Percentiles rank a stretch among this genome's conserved stretches.
Conservation (phyloP, 371 early-diverging fungal species). For the Mucor velutinosus region DNA sequence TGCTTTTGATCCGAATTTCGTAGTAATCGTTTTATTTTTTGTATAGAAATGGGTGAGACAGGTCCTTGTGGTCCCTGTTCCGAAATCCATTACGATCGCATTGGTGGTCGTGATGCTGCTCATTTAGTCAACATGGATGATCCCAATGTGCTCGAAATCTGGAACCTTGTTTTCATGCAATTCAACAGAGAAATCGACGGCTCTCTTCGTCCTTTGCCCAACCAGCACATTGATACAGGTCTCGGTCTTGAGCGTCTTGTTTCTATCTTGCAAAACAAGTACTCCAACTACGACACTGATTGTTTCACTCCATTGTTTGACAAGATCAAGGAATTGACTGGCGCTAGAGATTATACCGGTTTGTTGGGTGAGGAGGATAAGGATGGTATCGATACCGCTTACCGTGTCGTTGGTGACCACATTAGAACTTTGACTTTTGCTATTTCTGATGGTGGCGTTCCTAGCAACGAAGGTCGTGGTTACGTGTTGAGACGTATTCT, state of each 20-base stretch:
- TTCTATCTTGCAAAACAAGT: slow-evolving; percentile 95
- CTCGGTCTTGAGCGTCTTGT: slow-evolving; percentile 99
- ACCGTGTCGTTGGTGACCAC: slow-evolving; percentile 99
- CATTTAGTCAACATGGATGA: slow-evolving; percentile 98
- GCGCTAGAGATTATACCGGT: slow-evolving; percentile 84
- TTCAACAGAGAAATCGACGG: slow-evolving; percentile 98
- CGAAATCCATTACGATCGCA: slow-evolving; percentile 99
- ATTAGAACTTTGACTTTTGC: slow-evolving; percentile 98
- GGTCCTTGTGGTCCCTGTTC: slow-evolving; percentile 99
- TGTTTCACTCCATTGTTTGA: slow-evolving; percentile 88
- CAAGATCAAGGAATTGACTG: slow-evolving; percentile 84
- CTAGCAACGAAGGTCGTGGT: slow-evolving; percentile 98
- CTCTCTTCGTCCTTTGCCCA: slow-evolving; percentile 88
- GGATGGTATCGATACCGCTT: slow-evolving; percentile 97
- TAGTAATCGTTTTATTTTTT: background rate
- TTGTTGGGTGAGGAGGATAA: slow-evolving; percentile 89
- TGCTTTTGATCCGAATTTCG: background rate
- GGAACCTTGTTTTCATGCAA: slow-evolving; percentile 99
- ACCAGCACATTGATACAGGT: slow-evolving; percentile 99
- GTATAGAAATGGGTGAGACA: slow-evolving; percentile 96
- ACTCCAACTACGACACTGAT: slow-evolving; percentile 99
- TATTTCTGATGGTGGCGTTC: slow-evolving; percentile 96
- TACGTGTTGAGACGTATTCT: slow-evolving; percentile 99
- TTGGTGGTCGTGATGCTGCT: slow-evolving; percentile 96
- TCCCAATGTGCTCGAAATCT: slow-evolving; percentile 99